Evolutionary conservation across 2,329 filamentous ascomycete genomes (phyloP), one percentile per base, ranked within the genome.

Genomic region (Botryotinia calthae): DNA sequence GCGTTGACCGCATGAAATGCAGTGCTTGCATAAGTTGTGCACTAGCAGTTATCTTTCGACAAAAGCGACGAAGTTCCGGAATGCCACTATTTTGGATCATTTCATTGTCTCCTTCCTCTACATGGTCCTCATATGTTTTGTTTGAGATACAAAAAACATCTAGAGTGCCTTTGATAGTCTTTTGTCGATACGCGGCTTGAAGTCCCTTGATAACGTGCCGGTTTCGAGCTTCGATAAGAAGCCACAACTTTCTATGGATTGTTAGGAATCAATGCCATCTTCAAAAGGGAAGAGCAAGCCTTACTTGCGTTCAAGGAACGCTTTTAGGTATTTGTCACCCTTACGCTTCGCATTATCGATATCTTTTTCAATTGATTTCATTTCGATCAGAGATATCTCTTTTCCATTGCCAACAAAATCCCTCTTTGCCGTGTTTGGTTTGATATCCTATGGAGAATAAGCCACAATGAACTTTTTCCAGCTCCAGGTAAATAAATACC

Each of bases 61-160:
- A 82, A 69, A 81, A 82, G 14, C 72, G 74, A 37, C 82, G 81
- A 31, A 83, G 78, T 8, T 77, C 76, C 1, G 81, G 81, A 37
- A 82, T 77, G 0, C 80, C 80, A 42, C 80, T 82, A 9, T 77
- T 79, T 2, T 73, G 56, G 16, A 51, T 51, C 48, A 51, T 51
- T 51, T 51, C 25, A 51, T n/a, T 51, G 48, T 51, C 22, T 5
- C 4, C 25, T 14, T n/a, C 0, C 25, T n/a, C 48, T n/a, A 51
- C 48, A 51, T n/a, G n/a, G 0, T n/a, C 25, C 10, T 51, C 48
- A 51, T 51, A 51, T 14, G 4, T 51, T n/a, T 22, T 51, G 25
- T 51, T 51, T 51, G 81, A 82, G 0, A 82, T 79, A 59, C 81
- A 83, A 65, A 83, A 83, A 1, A 82, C 80, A 37, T 82, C 75